These are phyloP conservation scores for Areca catechu DNA, from an alignment of 176 grass and related monocot genomes.

Conservation along the genomic window DNA sequence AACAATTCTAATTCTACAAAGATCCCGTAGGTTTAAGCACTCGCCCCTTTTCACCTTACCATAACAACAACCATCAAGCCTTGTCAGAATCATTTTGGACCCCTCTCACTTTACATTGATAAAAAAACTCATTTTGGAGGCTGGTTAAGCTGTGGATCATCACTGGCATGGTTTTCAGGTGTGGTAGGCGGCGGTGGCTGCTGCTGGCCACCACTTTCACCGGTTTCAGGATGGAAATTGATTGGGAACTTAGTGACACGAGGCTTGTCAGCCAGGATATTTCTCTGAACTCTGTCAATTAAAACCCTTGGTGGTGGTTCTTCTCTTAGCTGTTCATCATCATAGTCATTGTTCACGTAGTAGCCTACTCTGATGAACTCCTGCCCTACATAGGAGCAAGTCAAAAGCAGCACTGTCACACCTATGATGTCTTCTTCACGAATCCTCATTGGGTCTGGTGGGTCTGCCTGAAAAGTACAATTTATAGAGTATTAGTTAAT, in stretches of 20 bases:
- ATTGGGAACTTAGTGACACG: slow-evolving; percentile 97
- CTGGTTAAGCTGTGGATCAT: slow-evolving; percentile 16
- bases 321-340: slow-evolving; percentile 85
- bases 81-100: too few relatives aligned
- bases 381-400: slow-evolving; percentile 91
- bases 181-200: slow-evolving; percentile 36
- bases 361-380: slow-evolving; percentile 99
- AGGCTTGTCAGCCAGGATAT: slow-evolving; percentile 92
- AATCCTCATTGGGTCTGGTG: slow-evolving; percentile 85
- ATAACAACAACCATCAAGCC: too few relatives aligned
- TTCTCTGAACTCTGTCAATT: slow-evolving; percentile 79
- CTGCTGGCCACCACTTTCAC: slow-evolving; percentile 34
- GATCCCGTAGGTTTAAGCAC: not conserved
- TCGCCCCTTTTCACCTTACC: too few relatives aligned
- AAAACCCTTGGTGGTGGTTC: slow-evolving; percentile 70
- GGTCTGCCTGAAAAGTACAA: slow-evolving; percentile 61
- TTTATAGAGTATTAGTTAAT: not conserved
- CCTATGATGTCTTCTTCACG: slow-evolving; percentile 95
- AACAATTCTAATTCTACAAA: slow-evolving; percentile 17
- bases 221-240: slow-evolving; percentile 87
- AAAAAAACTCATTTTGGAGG: slow-evolving; percentile 17
- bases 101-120: too few relatives aligned
- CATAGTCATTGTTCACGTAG: slow-evolving; percentile 97
- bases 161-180: slow-evolving; percentile 33
- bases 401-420: slow-evolving; percentile 85